A percentile compares a stretch with the other conserved stretches of the same genome.
phyloP scores from a whole-genome alignment of 257 asterid genomes.

The Fraxinus quadrangulata region DNA sequence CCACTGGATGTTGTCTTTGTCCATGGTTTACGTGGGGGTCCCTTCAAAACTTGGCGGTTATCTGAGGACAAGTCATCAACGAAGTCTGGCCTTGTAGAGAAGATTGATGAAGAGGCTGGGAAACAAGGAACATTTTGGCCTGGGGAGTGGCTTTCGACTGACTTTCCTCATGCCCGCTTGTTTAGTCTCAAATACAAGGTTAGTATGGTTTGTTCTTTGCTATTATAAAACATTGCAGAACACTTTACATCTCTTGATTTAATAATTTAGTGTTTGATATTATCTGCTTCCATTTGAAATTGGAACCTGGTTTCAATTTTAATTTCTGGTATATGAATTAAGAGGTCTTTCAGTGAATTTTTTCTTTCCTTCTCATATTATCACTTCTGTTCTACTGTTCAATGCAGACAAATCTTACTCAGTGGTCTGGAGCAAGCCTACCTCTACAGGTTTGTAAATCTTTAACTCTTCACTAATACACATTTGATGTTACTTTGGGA shows the following conservation, averaged over 20 bases:
- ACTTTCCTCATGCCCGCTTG: slow-evolving; percentile 91
- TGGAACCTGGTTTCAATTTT: background rate
- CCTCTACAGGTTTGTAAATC: slow-evolving; percentile 84
- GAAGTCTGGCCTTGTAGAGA: slow-evolving; percentile 98
- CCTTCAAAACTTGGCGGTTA: slow-evolving; percentile 96
- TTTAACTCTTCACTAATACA: slow-evolving; percentile 8
- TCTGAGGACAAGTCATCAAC: slow-evolving; percentile 97
- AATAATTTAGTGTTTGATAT: background rate
- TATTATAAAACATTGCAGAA: slow-evolving; percentile 6
- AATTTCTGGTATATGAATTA: background rate
- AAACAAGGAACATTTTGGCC: slow-evolving; percentile 99
- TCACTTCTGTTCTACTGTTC: slow-evolving; percentile 20
- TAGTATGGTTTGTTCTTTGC: slow-evolving; percentile 13
- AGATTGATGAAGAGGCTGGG: slow-evolving; percentile 99
- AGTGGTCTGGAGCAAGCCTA: slow-evolving; percentile 99
- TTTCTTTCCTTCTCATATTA: slow-evolving; percentile 21
- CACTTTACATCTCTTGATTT: slow-evolving; percentile 16
- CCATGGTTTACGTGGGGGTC: slow-evolving; percentile 99
- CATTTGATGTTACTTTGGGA: slow-evolving; percentile 9
- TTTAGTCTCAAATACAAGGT: slow-evolving; percentile 97
- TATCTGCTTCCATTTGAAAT: background rate
- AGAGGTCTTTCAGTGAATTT: slow-evolving; percentile 1
- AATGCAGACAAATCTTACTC: slow-evolving; percentile 94
- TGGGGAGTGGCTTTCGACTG: slow-evolving; percentile 95
- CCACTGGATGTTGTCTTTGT: slow-evolving; percentile 84